phyloP scores from a whole-genome alignment of 345 rosid genomes.

The Acer yangbiense region DNA sequence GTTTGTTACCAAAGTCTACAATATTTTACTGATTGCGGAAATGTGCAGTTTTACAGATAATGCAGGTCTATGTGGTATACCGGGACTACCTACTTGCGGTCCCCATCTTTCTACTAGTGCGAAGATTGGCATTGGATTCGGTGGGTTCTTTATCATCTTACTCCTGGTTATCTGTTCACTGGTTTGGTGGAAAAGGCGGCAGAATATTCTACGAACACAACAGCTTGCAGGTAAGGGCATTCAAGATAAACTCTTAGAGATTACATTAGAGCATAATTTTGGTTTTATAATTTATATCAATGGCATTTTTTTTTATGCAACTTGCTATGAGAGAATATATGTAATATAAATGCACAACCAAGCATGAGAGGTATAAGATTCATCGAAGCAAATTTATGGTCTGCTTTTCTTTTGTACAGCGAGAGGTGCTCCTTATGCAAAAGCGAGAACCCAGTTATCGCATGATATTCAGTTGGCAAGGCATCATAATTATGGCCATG shows the following conservation, averaged over 20 bases:
- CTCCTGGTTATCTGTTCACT: conserved; percentile 57
- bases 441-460: conserved; percentile 74
- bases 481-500: conserved; percentile 60
- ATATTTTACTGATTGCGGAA: conserved; percentile 17
- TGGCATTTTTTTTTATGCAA: not conserved
- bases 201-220: conserved; percentile 86
- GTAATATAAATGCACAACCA: not conserved
- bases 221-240: conserved; percentile 69
- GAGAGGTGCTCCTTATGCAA: conserved; percentile 99
- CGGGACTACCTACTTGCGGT: conserved; percentile 85
- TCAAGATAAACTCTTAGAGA: conserved; percentile 4
- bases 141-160: conserved; percentile 52
- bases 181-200: conserved; percentile 88
- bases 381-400: conserved; percentile 11
- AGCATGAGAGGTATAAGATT: not conserved
- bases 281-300: not conserved
- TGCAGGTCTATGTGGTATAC: conserved; percentile 93
- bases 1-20: conserved; percentile 1
- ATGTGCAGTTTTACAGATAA: conserved; percentile 90
- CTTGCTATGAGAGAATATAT: not conserved
- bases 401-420: conserved; percentile 42
- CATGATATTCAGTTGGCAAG: conserved; percentile 87
- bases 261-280: not conserved
- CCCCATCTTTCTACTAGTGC: conserved; percentile 78
- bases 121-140: conserved; percentile 79